These are phyloP conservation scores for Alternaria sp. DNA, from an alignment of 2,329 filamentous ascomycete species.

Conservation along the genomic window DNA sequence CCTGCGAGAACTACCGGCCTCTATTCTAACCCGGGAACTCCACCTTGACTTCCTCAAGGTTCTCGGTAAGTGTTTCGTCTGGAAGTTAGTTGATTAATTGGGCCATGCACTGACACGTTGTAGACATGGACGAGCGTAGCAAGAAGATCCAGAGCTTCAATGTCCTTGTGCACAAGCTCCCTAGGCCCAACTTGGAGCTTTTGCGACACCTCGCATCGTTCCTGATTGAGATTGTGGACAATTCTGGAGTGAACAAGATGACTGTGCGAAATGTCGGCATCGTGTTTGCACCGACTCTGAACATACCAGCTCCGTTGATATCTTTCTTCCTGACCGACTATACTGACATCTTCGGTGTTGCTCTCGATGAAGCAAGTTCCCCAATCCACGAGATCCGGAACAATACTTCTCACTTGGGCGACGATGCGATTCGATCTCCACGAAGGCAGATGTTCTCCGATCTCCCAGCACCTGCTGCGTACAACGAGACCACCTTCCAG, in stretches of 20 bases:
- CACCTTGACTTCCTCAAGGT: constrained; percentile 88
- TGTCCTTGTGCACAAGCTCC: constrained; percentile 80
- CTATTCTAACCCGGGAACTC: constrained; percentile 88
- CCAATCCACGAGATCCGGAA: constrained; percentile 58
- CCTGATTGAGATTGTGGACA: constrained; percentile 90
- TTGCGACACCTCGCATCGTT: constrained; percentile 87
- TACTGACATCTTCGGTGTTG: constrained; percentile 79
- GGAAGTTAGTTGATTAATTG: neutral
- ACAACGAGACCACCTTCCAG: constrained; percentile 65
- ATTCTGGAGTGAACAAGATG: constrained; percentile 94
- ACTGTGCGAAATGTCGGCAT: constrained; percentile 95
- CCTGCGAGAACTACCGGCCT: constrained; percentile 87
- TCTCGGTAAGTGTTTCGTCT: constrained; percentile 61
- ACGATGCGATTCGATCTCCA: constrained; percentile 70
- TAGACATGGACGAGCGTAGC: constrained; percentile 74
- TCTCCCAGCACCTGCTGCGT: constrained; percentile 69
- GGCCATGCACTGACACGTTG: constrained; percentile 31
- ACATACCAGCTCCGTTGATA: constrained; percentile 94
- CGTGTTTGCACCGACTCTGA: constrained; percentile 95
- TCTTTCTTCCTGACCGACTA: constrained; percentile 93
- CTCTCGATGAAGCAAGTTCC: constrained; percentile 64
- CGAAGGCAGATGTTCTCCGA: constrained; percentile 72
- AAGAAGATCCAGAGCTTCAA: constrained; percentile 82
- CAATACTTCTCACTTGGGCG: constrained; percentile 53
- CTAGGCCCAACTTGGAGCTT: constrained; percentile 79